Evolutionary conservation across 208 protist genomes (phyloP), one percentile per base, ranked within the genome.

Genomic region (Acanthamoeba royreba): DNA sequence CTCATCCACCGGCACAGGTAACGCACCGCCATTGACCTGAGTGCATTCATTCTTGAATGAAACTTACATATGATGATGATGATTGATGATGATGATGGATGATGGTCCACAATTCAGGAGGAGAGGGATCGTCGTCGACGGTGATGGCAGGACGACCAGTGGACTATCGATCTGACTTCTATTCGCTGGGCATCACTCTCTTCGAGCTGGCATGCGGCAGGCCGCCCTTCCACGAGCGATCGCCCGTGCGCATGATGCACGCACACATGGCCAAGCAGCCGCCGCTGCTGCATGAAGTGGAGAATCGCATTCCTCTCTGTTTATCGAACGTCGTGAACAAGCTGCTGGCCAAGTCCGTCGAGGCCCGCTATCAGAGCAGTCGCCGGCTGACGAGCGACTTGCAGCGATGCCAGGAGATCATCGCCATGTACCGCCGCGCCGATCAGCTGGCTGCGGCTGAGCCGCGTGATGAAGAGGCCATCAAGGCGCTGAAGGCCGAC

Each of bases 221-320:
- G 43, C 61, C 55, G n/a, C 85, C 85, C 8, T 92, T 92, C 31
- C 55, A 45, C 38, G 85, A 92, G 61, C 52, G 61, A 7, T 92
- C 85, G 40, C 42, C 85, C 85, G 61, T 92, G 38, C 52, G 85
- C 25, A 63, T 92, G 85, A 74, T 92, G 55, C 85, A 92, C 61
- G 85, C 85, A 1, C 85, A 92, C 85, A 63, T 92, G 85, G 85
- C 85, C 85, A 92, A 92, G 61, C 85, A 92, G 35, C 45, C 85
- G 46, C 53, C 85, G 61, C 40, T 77, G 52, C 13, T 33, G 0
- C 53, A 92, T 33, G 85, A 92, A 25, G 9, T 92, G 13, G 25
- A 74, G 38, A 22, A n/a, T 8, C 31, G 0, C 38, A 45, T 92
- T 25, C 85, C 85, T 4, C 52, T 25, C 55, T 77, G 85, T n/a